Evolutionary conservation across 129 eudicot genomes (phyloP).

Genomic region (Saussurea involucrata): DNA sequence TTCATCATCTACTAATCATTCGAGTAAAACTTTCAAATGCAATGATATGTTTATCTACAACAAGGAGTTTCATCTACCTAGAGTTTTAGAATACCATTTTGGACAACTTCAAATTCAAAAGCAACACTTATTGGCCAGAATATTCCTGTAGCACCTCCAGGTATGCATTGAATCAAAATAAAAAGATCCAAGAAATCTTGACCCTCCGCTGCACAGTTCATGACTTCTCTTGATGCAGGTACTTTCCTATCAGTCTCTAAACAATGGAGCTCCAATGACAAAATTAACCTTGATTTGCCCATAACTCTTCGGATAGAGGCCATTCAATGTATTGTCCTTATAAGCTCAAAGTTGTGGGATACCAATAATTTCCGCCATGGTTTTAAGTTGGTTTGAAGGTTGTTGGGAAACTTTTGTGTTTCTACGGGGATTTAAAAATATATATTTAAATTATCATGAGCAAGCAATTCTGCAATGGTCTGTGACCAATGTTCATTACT

Average conservation of each 20-base stretch:
- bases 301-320: conserved; percentile 49
- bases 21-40: background rate
- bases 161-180: conserved; percentile 26
- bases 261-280: conserved; percentile 55
- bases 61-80: conserved; percentile 31
- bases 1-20: background rate
- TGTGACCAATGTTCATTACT: background rate
- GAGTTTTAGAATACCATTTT: conserved; percentile 49
- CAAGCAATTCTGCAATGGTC: no score
- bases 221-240: conserved; percentile 35
- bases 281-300: conserved; percentile 53
- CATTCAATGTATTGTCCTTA: conserved; percentile 48
- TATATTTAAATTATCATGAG: no score
- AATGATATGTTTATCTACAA: background rate
- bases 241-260: conserved; percentile 45
- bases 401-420: no score
- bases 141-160: conserved; percentile 52
- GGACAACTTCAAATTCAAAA: conserved; percentile 45
- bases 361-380: no score
- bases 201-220: background rate
- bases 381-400: no score
- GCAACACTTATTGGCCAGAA: conserved; percentile 42
- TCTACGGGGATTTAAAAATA: no score
- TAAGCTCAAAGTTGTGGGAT: background rate
- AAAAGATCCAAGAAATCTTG: background rate